Evolutionary conservation across 2,329 filamentous ascomycete species (phyloP), one percentile per base, ranked within the genome.

Genomic region (Aureobasidium namibiae): DNA sequence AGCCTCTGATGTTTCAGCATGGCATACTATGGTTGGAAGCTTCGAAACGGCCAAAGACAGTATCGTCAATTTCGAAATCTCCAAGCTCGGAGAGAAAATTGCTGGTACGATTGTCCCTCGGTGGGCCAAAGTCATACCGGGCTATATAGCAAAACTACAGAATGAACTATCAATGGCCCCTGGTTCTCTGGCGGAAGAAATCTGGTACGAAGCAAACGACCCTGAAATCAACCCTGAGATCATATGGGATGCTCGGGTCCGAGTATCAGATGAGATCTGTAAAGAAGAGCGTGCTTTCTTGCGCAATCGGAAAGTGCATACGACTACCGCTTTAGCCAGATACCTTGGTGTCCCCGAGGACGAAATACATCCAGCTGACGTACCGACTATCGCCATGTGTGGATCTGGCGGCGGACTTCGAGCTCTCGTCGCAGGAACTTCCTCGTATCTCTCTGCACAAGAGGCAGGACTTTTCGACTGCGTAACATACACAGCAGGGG

Each of bases 381-480:
- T 97, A 7, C 94, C 94, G 0, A 85, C 86, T 2, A 96, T 99
- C 69, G 92, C 92, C 39, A 87, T 97, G 77, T 96, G 92, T 66
- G 92, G 92, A 9, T 97, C 92, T 1, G 94, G 94, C 10, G 94
- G 94, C 60, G 94, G 94, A 0, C 74, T 99, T 48, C 82, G 94
- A 53, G 94, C 94, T 1, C 81, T 99, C 38, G 90, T 97, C 18
- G 92, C 94, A 1, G 92, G 92, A 3, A 86, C 91, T 0, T 92
- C 92, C 0, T 96, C 92, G 0, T 86, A 95, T 62, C 78, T 94
- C 10, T 92, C 91, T 3, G 82, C 90, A 0, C 84, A 90, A 61
- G 88, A 96, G 70, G 88, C 89, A 60, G 94, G 94, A 0, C 77
- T 99, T 0, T 95, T 96, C 70, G 92, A 96, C 73, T 97, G 94